A percentile compares a stretch with the other conserved stretches of the same genome.
These are phyloP conservation scores for Cordyceps cateniannulata DNA, from an alignment of 2,329 filamentous ascomycete species.

Conservation along the genomic window DNA sequence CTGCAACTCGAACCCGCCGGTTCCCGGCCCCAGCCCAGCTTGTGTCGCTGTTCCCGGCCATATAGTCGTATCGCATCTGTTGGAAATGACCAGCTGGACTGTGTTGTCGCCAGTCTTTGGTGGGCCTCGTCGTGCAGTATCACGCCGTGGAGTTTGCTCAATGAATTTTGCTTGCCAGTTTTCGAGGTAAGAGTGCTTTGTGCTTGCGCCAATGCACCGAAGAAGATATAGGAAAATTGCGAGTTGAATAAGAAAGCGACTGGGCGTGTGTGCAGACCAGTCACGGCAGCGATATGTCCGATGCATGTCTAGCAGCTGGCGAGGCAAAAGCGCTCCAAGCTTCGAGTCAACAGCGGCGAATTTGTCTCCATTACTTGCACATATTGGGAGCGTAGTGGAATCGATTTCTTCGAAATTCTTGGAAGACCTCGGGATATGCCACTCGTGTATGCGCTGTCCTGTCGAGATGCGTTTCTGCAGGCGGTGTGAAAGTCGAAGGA, in stretches of 20 bases:
- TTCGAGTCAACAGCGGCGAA: not conserved
- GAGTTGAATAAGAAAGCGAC: not conserved
- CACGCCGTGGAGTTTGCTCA: constrained; percentile 19
- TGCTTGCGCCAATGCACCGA: not conserved
- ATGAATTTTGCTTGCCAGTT: constrained; percentile 23
- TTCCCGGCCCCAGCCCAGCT: constrained; percentile 58
- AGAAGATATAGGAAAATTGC: not conserved
- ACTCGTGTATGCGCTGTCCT: not conserved
- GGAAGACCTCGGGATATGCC: not conserved
- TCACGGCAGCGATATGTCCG: not conserved
- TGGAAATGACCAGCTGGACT: constrained; percentile 61
- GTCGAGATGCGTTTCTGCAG: not conserved
- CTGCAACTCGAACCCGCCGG: constrained; percentile 61
- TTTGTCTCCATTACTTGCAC: not conserved
- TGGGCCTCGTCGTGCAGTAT: constrained; percentile 24
- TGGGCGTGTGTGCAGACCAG: not conserved
- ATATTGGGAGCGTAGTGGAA: not conserved
- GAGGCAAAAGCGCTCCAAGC: not conserved
- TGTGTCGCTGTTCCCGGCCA: constrained; percentile 74
- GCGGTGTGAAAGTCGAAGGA: not conserved
- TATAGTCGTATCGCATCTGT: constrained; percentile 63
- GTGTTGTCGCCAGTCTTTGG: constrained; percentile 30
- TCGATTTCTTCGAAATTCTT: not conserved
- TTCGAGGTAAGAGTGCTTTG: not conserved
- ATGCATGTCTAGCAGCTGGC: not conserved